Base-by-base conservation (phyloP, 805 yeast genomes). In the Kazachstania taianensis region DNA sequence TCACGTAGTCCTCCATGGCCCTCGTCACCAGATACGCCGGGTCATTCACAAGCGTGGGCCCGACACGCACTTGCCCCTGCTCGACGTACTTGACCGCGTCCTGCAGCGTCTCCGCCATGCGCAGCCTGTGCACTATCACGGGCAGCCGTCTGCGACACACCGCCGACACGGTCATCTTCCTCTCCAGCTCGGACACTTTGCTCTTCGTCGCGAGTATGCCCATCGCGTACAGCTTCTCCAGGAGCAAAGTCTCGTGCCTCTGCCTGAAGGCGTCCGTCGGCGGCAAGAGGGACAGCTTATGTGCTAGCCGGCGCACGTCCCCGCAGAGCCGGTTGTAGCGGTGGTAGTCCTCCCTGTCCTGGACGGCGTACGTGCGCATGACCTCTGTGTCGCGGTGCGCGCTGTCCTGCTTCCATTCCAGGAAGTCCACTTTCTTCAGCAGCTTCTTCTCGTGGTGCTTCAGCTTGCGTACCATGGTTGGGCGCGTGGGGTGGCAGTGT, bases 21-120 rank as follows among this genome's bases (percentile, higher is more conserved):
- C 96, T 72, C 2, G 96, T 89, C 5, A 92, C 92, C 49, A 94
- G 66, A 56, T 79, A 89, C 0, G 97, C 96, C 3, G 97, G 94
- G 58, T 92, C 98, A 1, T 96, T 87, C 30, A 94, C 79, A 19
- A 94, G 80, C 54, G 85, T 81, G 9, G 97, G 97, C 0, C 99
- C 99, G 5, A 92, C 94, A 48, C 98, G 72, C 2, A 92, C 94
- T 53, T 92, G 97, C 2, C 99, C 99, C 58, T 92, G 97, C 54
- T 92, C 96, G 10, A 94, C 72, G 55, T 83, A 84, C 32, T 83
- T 83, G 18, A 87, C 82, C 0, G 97, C 98, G 59, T 87, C 96
- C 20, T 72, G 63, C 18, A 89, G 69, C 29, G 79, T 82, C 52
- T 89, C 86, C 0, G 95, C 87, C 99, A 92, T 94, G 51, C 81